Evolutionary conservation across 1,284 basidiomycete genomes (phyloP).

Genomic region (Cryptococcus sp.): DNA sequence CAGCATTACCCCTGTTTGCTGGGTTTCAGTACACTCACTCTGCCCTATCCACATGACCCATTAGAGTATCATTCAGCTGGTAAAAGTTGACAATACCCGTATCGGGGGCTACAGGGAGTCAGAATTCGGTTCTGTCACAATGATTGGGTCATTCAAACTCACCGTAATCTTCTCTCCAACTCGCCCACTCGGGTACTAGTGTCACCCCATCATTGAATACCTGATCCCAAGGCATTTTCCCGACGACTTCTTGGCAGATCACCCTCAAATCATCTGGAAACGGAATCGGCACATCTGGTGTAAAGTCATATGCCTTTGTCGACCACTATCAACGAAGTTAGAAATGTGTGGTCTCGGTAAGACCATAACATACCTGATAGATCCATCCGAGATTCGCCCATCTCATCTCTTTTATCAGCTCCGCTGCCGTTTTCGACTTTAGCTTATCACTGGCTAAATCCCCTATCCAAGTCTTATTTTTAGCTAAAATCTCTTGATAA

Average conservation of each 20-base stretch:
- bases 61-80: slow-evolving; percentile 75
- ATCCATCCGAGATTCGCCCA: slow-evolving; percentile 93
- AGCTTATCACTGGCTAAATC: slow-evolving; percentile 45
- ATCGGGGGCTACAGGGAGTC: slow-evolving; percentile 62
- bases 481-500: slow-evolving; percentile 36
- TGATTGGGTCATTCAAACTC: slow-evolving; percentile 8
- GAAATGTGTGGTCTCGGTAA: neutral
- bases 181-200: slow-evolving; percentile 57
- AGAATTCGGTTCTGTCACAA: neutral
- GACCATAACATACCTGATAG: slow-evolving; percentile 53
- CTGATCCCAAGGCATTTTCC: slow-evolving; percentile 60
- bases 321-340: slow-evolving; percentile 62
- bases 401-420: slow-evolving; percentile 66
- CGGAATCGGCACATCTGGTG: slow-evolving; percentile 54
- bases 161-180: slow-evolving; percentile 74
- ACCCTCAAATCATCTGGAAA: slow-evolving; percentile 57
- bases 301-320: slow-evolving; percentile 83
- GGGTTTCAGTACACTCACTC: slow-evolving; percentile 50
- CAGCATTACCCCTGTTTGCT: neutral
- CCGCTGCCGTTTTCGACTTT: slow-evolving; percentile 60
- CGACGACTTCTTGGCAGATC: slow-evolving; percentile 62
- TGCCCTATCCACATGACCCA: slow-evolving; percentile 88
- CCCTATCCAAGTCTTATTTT: slow-evolving; percentile 27
- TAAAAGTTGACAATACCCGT: slow-evolving; percentile 93
- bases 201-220: slow-evolving; percentile 53